Base-by-base conservation (phyloP, 2,329 filamentous ascomycete genomes). In the Fusarium phyllophilum region DNA sequence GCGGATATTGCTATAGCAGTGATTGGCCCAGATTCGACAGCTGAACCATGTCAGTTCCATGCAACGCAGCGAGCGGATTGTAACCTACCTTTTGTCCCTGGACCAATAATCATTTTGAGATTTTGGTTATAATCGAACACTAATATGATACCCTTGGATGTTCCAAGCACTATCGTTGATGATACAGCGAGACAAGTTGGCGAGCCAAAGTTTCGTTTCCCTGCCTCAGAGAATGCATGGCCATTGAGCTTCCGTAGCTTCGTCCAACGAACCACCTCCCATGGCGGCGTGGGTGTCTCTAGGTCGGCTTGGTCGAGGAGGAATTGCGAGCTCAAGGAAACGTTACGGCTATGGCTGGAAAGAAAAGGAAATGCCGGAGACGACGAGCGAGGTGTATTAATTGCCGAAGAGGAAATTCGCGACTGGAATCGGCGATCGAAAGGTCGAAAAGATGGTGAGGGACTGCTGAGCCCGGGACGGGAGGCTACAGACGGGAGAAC, bases 91-190 rank as follows among this genome's bases (percentile, higher is more conserved):
- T 96, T 97, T 2, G 95, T 97, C 39, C 96, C 95, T 38, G 94
- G 93, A 5, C 96, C 96, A 73, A 99, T 94, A 66, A 98, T 97
- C 77, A 93, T 92, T 83, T 97, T 98, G 65, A 98, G 85, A 76
- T 93, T 96, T 83, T 99, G 96, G 81, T 97, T 94, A 82, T 98
- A 98, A 85, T 99, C 97, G 84, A 99, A 99, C 68, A 98, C 91
- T 80, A 99, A 86, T 65, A 98, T 93, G 82, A 98, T 92, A 61
- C 97, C 96, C 82, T 97, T 98, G 8, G 94, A 94, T 2, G 97
- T 99, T 33, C 96, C 96, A 60, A 99, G 84, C 20, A 95, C 94
- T 77, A 99, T 97, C 14, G 92, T 91, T 6, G 95, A 93, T 72
- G 96, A 95, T 54, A 98, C 93, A 45, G 92, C 92, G 78, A 98